Evolutionary conservation across 331 rosid species (phyloP), one percentile per base, ranked within the genome.

Genomic region (Pyracantha coccinea): DNA sequence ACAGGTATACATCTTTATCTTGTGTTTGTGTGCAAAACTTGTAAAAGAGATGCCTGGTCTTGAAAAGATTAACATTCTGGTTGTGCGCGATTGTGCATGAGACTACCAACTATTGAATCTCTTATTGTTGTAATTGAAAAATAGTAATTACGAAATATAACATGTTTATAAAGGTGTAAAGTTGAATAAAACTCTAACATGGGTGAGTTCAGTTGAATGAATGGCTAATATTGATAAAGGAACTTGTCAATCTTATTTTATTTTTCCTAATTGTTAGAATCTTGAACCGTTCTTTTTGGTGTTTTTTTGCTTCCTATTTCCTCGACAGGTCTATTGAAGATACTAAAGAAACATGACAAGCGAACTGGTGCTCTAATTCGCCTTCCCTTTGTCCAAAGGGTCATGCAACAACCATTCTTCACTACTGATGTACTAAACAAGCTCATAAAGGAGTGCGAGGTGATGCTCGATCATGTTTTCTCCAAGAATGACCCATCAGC

Each of bases 331-430:
- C 78, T 93, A 71, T 90, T 86, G 78, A 93, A 90, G 88, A 93
- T 93, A 83, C 83, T 91, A 63, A 90, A 93, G 88, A 93, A 93
- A 77, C 90, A 93, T 55, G 95, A 90, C 71, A 90, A 90, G 88
- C 84, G 91, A 81, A 89, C 89, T 8, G 96, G 97, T 66, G 91
- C 86, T 69, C 83, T 87, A 8, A 64, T 81, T 58, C 90, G 95
- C 21, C 66, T 89, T 62, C 89, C 96, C 58, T 89, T 87, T 68
- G 87, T 93, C 83, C 91, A 90, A 82, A 82, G 80, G 79, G 95
- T 90, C 69, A 62, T 90, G 82, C 85, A 82, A 78, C 88, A 93
- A 61, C 98, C 98, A 14, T 93, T 93, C 90, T 93, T 77, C 82
- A 81, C 85, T 32, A 90, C 82, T 19, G 97, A 93, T 45, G 89